Conservation (phyloP, 2,329 filamentous ascomycete species). For the Alternaria alternata region DNA sequence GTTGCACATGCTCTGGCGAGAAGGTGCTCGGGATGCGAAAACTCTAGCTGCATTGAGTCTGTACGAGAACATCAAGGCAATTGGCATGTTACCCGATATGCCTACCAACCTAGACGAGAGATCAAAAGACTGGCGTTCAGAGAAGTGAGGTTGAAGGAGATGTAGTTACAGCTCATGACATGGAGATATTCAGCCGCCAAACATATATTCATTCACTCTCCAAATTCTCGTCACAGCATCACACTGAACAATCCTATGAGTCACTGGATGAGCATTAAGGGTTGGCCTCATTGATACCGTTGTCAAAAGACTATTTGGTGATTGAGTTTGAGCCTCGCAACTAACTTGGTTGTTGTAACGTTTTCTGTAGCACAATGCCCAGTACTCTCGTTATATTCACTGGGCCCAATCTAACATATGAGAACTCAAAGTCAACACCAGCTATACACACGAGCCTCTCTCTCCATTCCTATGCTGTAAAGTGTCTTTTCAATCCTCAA, state of each 20-base stretch:
- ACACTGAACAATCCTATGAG: neutral
- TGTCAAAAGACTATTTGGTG: neutral
- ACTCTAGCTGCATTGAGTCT: slow-evolving; percentile 63
- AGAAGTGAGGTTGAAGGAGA: neutral
- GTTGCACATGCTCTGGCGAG: slow-evolving; percentile 62
- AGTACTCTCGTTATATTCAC: neutral
- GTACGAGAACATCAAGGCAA: slow-evolving; percentile 61
- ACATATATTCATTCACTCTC: neutral
- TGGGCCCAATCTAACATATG: neutral
- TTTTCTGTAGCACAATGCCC: neutral
- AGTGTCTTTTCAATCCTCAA: neutral
- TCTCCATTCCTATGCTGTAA: neutral
- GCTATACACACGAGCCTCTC: neutral
- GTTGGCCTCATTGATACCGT: neutral
- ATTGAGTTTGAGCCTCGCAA: neutral
- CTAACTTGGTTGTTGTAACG: neutral
- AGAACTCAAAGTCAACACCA: neutral
- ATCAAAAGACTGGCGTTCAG: slow-evolving; percentile 6
- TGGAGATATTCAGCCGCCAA: neutral
- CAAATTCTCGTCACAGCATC: neutral
- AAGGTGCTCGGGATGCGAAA: slow-evolving; percentile 64
- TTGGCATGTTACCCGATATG: slow-evolving; percentile 52
- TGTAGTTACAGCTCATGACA: neutral
- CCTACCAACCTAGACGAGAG: slow-evolving; percentile 23
- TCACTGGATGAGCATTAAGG: neutral